Percentiles rank a stretch among this genome's conserved stretches.
Evolutionary conservation across 169 alveolate species (phyloP).

Genomic region (Plasmodium cynomolgi): DNA sequence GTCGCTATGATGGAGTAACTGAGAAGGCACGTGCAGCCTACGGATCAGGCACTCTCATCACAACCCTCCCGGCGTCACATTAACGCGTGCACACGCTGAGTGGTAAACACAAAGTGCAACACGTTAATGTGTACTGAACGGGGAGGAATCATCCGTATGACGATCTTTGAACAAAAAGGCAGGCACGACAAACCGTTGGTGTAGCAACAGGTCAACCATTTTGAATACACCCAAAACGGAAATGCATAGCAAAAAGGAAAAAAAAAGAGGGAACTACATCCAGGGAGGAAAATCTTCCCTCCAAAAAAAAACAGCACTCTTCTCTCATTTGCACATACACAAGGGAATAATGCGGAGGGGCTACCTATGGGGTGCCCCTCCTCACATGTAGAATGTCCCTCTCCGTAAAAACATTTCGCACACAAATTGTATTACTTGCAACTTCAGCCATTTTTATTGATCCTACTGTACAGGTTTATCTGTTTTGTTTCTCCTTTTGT

Average conservation of each 20-base stretch:
- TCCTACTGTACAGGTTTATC: neutral
- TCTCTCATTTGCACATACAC: neutral
- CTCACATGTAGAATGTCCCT: slow-evolving; percentile 4
- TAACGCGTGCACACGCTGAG: neutral
- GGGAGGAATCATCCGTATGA: neutral
- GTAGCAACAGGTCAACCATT: neutral
- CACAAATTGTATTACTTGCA: slow-evolving; percentile 50
- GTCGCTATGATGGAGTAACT: neutral
- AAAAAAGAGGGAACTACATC: neutral
- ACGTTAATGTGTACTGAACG: neutral
- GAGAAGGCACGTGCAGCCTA: neutral
- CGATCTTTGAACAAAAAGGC: neutral
- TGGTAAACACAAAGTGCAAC: neutral
- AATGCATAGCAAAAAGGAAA: neutral
- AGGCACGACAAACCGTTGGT: neutral
- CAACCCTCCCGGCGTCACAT: neutral
- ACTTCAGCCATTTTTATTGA: slow-evolving; percentile 66
- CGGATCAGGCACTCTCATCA: neutral
- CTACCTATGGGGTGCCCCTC: neutral
- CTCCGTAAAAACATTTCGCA: neutral
- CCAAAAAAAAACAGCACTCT: neutral
- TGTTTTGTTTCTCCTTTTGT: neutral
- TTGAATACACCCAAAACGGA: neutral
- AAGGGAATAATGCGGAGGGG: neutral
- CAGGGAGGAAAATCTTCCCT: neutral